Percentiles rank a stretch among this genome's conserved stretches.
Evolutionary conservation across 805 yeast species (phyloP).

Genomic region (Ogataea nakhonphanomensis): DNA sequence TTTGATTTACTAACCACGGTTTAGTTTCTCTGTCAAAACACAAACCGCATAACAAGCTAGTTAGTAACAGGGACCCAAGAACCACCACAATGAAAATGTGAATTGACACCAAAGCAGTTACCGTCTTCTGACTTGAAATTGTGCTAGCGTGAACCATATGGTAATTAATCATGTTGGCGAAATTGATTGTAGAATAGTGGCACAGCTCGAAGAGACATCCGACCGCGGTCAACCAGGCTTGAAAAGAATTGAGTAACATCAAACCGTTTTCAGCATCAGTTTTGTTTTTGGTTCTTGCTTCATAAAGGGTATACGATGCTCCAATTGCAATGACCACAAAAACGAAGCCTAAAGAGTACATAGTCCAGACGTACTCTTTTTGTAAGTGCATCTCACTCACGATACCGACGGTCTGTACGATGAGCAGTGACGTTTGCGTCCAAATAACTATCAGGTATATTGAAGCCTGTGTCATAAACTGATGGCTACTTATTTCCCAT

Average conservation of each 20-base stretch:
- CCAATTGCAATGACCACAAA: slow-evolving; percentile 8
- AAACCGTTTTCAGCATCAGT: slow-evolving; percentile 10
- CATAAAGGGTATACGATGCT: slow-evolving; percentile 7
- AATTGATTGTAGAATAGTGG: slow-evolving; percentile 21
- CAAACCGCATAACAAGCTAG: slow-evolving; percentile 16
- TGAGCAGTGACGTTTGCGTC: slow-evolving; percentile 16
- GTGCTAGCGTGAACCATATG: slow-evolving; percentile 2
- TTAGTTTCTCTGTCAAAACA: slow-evolving; percentile 6
- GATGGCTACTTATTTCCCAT: slow-evolving; percentile 4
- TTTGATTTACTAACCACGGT: slow-evolving; percentile 18
- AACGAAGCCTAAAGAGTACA: slow-evolving; percentile 5
- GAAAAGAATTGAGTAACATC: slow-evolving; percentile 12
- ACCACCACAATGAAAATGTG: slow-evolving; percentile 17
- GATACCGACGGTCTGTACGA: slow-evolving; percentile 11
- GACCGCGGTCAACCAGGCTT: slow-evolving; percentile 19
- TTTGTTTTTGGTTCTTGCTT: neutral
- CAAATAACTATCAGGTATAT: slow-evolving; percentile 13
- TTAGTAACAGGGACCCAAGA: slow-evolving; percentile 18
- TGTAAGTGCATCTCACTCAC: slow-evolving; percentile 10
- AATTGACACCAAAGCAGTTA: slow-evolving; percentile 6
- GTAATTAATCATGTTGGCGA: slow-evolving; percentile 17
- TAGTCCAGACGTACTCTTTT: slow-evolving; percentile 12
- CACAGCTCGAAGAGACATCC: slow-evolving; percentile 25
- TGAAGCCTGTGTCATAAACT: slow-evolving; percentile 8
- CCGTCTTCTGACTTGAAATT: neutral